Conservation (phyloP, 805 yeast genomes). For the Starmerella khaoyaiensis region DNA sequence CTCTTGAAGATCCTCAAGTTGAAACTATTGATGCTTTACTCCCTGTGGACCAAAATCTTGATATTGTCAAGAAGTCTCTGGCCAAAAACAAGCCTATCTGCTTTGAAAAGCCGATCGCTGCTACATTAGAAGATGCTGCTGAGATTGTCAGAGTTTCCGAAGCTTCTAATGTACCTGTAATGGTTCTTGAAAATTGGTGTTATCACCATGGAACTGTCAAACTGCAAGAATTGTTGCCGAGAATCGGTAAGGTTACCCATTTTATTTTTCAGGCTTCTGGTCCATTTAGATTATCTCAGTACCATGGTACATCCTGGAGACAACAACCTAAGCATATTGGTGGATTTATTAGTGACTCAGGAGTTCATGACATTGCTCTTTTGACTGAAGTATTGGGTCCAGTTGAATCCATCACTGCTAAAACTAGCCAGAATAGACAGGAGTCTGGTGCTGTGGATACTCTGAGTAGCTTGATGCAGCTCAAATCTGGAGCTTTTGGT, state of each 20-base stretch:
- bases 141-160: constrained; percentile 60
- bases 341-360: constrained; percentile 87
- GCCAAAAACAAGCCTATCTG: constrained; percentile 63
- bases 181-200: constrained; percentile 78
- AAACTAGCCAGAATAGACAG: constrained; percentile 62
- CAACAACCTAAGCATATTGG: constrained; percentile 83
- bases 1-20: constrained; percentile 50
- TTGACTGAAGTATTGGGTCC: constrained; percentile 71
- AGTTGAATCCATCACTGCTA: constrained; percentile 57
- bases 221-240: constrained; percentile 45
- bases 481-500: constrained; percentile 48
- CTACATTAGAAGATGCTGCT: constrained; percentile 64
- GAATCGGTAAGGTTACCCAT: constrained; percentile 50
- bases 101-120: constrained; percentile 89
- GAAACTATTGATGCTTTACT: constrained; percentile 74
- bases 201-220: constrained; percentile 47
- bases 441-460: constrained; percentile 75
- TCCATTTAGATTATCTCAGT: constrained; percentile 38
- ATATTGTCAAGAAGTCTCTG: constrained; percentile 55
- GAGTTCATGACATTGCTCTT: constrained; percentile 87
- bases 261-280: constrained; percentile 35
- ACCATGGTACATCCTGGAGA: constrained; percentile 69
- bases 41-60: constrained; percentile 74
- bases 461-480: constrained; percentile 53
- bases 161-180: constrained; percentile 51